Evolutionary conservation across 2,329 filamentous ascomycete genomes (phyloP), one percentile per base, ranked within the genome.

Genomic region (Ceratocystis alfenasii): DNA sequence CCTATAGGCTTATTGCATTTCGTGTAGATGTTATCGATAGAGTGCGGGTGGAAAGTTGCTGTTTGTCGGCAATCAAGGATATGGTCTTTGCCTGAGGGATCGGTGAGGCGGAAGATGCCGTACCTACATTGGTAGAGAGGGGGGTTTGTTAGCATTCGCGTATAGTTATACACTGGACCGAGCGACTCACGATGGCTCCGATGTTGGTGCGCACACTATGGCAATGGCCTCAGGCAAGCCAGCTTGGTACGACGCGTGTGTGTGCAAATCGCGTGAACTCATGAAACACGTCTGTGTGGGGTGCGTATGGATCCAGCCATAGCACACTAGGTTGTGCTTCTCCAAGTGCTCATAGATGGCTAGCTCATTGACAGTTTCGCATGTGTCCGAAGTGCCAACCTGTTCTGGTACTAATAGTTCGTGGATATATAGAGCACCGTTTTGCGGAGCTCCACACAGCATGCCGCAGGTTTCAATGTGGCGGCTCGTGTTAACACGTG

Each of bases 271-370:
- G 62, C 93, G 81, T 62, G 88, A 94, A 73, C 90, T 96, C 89
- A 99, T 95, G 74, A 99, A 99, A 75, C 94, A 99, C 0, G 90
- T 95, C 76, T 99, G 94, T 0, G 88, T 90, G 0, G 94, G 94
- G 74, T 99, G 94, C 0, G 94, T 99, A 74, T 99, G 94, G 68
- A 99, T 99, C 94, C 94, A 99, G 48, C 93, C 93, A 4, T 96
- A 81, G 64, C 95, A 85, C 74, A 96, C 83, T 45, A 97, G 76
- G 68, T 95, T 89, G 72, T 95, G 84, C 4, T 80, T 81, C 71
- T 94, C 89, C 72, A 92, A 95, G 74, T 93, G 96, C 66, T 96
- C 90, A 70, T 96, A 92, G 33, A 96, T 81, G 0, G 85, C 84
- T 36, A 83, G 83, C 74, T 95, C 91, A 70, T 96, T 94, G 61